Evolutionary conservation across 257 asterid species (phyloP), one percentile per base, ranked within the genome.

Genomic region (Solanum sejunctum): DNA sequence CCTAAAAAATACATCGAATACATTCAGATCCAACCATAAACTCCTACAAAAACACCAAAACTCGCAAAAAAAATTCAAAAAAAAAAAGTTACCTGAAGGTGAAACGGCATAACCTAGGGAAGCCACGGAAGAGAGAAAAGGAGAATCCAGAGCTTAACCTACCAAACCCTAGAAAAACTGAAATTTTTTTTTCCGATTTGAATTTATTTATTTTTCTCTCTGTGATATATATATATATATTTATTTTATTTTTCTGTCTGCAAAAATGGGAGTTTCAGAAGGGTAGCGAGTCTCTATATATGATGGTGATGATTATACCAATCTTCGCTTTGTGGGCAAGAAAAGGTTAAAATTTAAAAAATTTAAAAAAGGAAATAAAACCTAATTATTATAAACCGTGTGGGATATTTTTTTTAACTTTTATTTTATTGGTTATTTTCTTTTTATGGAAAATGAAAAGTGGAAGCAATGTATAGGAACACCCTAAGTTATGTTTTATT

Each of bases 291-390:
- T 10, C 45, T 51, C 28, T 67, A 47, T 26, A 12, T 8, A 15
- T 17, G 77, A 69, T 17, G 28, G 26, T 49, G 15, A 49, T 75
- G 83, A 78, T 78, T 45, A 78, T 78, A 12, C 83, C 83, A 78
- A 78, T 78, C 83, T 78, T 78, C 83, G 83, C 66, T 78, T 78
- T 78, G 83, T 78, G 26, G 83, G 83, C 83, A 78, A 78, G 83
- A 78, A 78, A 78, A 52, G 66, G 26, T 78, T 78, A 26, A 26
- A 51, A 28, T 8, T 26, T 1, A 26, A 64, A 64, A 26, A 5
- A 64, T 3, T 12, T 5, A 10, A 2, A 20, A 43, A 43, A 71
- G 11, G 26, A 20, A 72, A 72, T 1, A 75, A 75, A 75, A 51
- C 47, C 16, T 77, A 77, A 77, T 77, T 77, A 77, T 28, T 78